Conservation (phyloP, 306 rosid genomes). For the Prunus persica region DNA sequence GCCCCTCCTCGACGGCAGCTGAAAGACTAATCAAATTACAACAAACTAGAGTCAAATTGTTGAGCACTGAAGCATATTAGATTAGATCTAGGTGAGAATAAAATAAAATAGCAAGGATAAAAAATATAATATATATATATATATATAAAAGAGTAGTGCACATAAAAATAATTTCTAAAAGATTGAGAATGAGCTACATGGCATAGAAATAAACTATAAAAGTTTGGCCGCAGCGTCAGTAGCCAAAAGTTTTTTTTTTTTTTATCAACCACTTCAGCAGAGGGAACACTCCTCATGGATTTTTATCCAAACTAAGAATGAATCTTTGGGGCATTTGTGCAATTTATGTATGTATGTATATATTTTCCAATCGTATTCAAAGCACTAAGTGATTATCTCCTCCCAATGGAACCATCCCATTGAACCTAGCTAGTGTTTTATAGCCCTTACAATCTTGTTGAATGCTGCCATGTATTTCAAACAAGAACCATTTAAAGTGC, state of each 20-base stretch:
- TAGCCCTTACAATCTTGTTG: neutral
- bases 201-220: neutral
- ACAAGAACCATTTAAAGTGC: neutral
- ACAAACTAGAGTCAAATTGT: conserved; percentile 34
- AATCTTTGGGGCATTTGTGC: too few species aligned
- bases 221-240: neutral
- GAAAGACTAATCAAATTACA: conserved; percentile 58
- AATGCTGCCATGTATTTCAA: neutral
- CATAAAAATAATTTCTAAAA: neutral
- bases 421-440: neutral
- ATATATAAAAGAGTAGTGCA: neutral
- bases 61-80: neutral
- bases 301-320: neutral
- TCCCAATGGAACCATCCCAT: neutral
- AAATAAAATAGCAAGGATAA: neutral
- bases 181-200: neutral
- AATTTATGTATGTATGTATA: too few species aligned
- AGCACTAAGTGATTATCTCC: neutral
- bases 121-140: neutral
- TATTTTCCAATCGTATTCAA: neutral
- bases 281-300: neutral
- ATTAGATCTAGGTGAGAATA: neutral
- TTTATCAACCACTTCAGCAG: neutral
- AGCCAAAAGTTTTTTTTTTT: neutral
- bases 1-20: conserved; percentile 78